Evolutionary conservation across 2,329 filamentous ascomycete genomes (phyloP).

Genomic region (Pseudogymnoascus sp.): DNA sequence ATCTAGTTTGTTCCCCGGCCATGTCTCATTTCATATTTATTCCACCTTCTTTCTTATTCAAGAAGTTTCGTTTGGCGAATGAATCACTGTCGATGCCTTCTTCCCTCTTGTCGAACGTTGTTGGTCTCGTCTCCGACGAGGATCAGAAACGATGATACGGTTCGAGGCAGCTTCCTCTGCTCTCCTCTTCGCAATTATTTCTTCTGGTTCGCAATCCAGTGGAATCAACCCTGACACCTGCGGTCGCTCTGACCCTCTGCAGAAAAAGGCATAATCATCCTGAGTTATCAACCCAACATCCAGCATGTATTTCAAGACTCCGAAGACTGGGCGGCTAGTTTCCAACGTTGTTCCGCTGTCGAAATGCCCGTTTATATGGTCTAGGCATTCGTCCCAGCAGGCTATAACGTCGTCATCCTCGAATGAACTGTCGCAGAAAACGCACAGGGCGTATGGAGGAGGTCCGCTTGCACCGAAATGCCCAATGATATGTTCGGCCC

Average conservation of each 20-base stretch:
- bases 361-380: slow-evolving; percentile 40
- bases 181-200: neutral
- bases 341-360: slow-evolving; percentile 17
- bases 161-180: neutral
- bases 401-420: slow-evolving; percentile 7
- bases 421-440: slow-evolving; percentile 38
- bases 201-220: neutral
- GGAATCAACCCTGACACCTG: neutral
- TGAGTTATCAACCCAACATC: slow-evolving; percentile 23
- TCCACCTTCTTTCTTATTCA: neutral
- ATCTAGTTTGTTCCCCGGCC: neutral
- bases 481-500: slow-evolving; percentile 31
- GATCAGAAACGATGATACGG: neutral
- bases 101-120: neutral
- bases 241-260: neutral
- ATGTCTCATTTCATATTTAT: neutral
- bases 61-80: neutral
- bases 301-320: slow-evolving; percentile 33
- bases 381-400: slow-evolving; percentile 34
- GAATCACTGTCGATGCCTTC: neutral
- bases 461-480: slow-evolving; percentile 28
- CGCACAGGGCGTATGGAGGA: slow-evolving; percentile 34
- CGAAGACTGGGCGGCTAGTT: slow-evolving; percentile 33
- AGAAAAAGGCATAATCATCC: slow-evolving; percentile 13
- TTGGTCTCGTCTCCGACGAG: neutral